These are phyloP conservation scores for Ambrosia artemisiifolia DNA, from an alignment of 129 eudicot species.

Conservation along the genomic window DNA sequence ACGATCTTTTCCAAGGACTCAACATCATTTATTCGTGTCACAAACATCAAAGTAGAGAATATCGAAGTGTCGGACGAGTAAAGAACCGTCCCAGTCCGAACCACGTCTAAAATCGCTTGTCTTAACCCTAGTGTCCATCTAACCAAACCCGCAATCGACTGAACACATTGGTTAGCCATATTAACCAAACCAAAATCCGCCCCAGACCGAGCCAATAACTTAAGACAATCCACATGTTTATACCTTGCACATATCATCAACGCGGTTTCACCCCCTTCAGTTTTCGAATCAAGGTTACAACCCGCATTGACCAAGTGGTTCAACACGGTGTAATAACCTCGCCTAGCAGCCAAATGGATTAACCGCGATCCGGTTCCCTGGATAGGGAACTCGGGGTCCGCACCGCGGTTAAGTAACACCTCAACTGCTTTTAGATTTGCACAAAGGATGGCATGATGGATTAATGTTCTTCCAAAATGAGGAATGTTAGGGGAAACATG, in stretches of 20 bases:
- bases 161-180: constrained; percentile 41
- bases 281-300: constrained; percentile 59
- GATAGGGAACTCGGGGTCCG: constrained; percentile 51
- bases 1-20: constrained; percentile 51
- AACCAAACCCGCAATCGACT: constrained; percentile 43
- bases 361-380: constrained; percentile 40
- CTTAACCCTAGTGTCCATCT: constrained; percentile 55
- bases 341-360: constrained; percentile 64
- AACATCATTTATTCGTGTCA: constrained; percentile 52
- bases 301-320: constrained; percentile 45
- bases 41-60: constrained; percentile 62
- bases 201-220: constrained; percentile 52
- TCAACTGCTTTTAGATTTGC: constrained; percentile 50
- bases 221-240: constrained; percentile 60
- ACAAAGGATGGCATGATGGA: constrained; percentile 87
- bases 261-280: constrained; percentile 67
- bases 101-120: constrained; percentile 48
- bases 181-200: constrained; percentile 73
- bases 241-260: constrained; percentile 61
- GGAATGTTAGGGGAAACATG: constrained; percentile 52
- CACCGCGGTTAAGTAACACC: constrained; percentile 48
- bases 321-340: constrained; percentile 43
- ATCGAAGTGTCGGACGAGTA: constrained; percentile 41
- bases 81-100: constrained; percentile 45
- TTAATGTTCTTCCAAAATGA: constrained; percentile 64